Evolutionary conservation across 108 stramenopile species (phyloP), one percentile per base, ranked within the genome.

Genomic region (Tribonema minus): DNA sequence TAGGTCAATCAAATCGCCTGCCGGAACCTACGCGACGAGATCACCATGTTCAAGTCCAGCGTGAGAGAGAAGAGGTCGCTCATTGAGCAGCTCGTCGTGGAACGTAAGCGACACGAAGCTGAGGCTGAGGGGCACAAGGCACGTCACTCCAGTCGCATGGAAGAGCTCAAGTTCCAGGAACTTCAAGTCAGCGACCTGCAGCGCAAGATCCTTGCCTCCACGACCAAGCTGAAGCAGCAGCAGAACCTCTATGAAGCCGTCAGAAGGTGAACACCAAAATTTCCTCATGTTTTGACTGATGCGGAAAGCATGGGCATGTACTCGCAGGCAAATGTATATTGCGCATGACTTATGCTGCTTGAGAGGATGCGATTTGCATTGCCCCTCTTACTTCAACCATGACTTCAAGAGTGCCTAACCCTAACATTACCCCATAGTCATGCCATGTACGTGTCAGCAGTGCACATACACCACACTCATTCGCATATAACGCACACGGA

Each of bases 161-260:
- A 88, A 74, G 87, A 86, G 72, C 72, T 89, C 5, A 87, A 88
- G 34, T 28, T 85, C 23, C 87, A 87, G 61, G 88, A 89, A 36
- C 28, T 86, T 25, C 54, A 76, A 64, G 75, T 76, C 23, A 35
- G 33, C 4, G 87, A 89, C n/a, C 59, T 89, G 69, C 86, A 89
- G 38, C 83, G 74, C 67, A 84, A 84, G 58, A 88, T 86, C 30
- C 37, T 58, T 3, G 76, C 82, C 37, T 71, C 68, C 1, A 69
- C 29, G n/a, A 54, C 65, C 62, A 71, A 70, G 31, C 40, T 90
- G 20, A 90, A 89, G 82, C 88, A 89, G 69, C 88, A 90, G 72
- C 87, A 89, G 75, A 87, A 82, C 32, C 67, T 89, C 0, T 89
- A 88, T 70, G 89, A 89, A 36, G 70, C 87, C 0, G 90, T 89